Evolutionary conservation across 2,329 filamentous ascomycete species (phyloP).

Genomic region (Mariannaea elegans): DNA sequence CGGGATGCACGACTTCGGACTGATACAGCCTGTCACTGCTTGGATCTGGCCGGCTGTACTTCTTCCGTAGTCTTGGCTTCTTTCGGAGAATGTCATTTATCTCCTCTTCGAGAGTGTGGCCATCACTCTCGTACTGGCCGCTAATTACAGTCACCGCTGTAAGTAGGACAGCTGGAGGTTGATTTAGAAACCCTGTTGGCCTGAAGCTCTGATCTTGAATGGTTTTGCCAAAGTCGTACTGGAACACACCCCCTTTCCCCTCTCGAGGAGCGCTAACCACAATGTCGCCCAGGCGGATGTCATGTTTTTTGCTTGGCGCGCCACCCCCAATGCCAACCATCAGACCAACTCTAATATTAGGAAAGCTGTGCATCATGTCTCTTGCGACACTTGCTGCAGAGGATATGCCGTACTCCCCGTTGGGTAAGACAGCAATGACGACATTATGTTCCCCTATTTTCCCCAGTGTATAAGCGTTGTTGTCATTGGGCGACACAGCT

Average conservation of each 20-base stretch:
- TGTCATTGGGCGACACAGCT: not conserved
- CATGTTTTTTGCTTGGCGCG: not conserved
- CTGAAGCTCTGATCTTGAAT: not conserved
- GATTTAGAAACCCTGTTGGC: not conserved
- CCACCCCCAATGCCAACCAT: not conserved
- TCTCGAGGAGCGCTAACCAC: not conserved
- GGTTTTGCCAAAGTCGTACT: not conserved
- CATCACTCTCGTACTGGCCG: not conserved
- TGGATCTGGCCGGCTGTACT: conserved; percentile 13
- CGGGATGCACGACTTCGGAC: no score
- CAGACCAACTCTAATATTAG: not conserved
- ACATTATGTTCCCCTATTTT: not conserved
- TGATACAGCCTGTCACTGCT: no score
- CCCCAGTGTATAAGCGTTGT: not conserved
- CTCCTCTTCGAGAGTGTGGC: conserved; percentile 4
- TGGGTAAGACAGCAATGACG: not conserved
- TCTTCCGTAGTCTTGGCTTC: conserved; percentile 10
- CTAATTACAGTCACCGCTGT: not conserved
- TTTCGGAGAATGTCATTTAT: not conserved
- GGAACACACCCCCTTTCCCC: not conserved
- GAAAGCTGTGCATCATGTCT: not conserved
- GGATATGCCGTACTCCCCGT: not conserved
- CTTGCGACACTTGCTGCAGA: not conserved
- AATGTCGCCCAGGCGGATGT: not conserved
- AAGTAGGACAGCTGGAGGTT: not conserved